Evolutionary conservation across 495 filamentous ascomycete genomes (phyloP).

Genomic region (Hypoxylon cercidicola): DNA sequence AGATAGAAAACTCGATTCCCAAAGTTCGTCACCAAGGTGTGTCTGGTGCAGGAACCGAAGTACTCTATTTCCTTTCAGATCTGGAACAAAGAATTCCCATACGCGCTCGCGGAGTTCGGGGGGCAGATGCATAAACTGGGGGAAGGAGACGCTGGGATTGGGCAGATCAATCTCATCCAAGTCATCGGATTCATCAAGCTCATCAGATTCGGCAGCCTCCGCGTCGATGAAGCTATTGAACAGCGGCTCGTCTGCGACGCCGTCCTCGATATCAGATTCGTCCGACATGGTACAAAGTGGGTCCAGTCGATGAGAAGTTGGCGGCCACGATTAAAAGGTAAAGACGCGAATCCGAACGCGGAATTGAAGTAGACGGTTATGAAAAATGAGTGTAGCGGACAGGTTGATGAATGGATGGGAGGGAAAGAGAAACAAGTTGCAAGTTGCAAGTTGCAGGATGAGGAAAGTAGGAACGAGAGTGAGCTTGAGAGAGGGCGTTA

Average conservation of each 20-base stretch:
- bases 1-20: constrained; percentile 26
- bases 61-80: constrained; percentile 47
- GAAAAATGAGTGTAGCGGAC: too few species aligned
- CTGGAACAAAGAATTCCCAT: constrained; percentile 54
- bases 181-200: constrained; percentile 20
- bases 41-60: constrained; percentile 21
- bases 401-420: too few species aligned
- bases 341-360: too few species aligned
- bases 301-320: not conserved
- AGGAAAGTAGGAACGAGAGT: too few species aligned
- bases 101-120: constrained; percentile 52
- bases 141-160: constrained; percentile 41
- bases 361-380: too few species aligned
- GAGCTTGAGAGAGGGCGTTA: too few species aligned
- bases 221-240: too few species aligned
- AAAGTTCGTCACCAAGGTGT: constrained; percentile 1
- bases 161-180: constrained; percentile 18
- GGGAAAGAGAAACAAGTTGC: too few species aligned
- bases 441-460: too few species aligned
- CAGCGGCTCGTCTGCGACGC: constrained; percentile 18
- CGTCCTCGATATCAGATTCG: constrained; percentile 36
- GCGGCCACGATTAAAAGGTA: too few species aligned
- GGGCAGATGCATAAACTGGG: constrained; percentile 52
- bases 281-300: constrained; percentile 22
- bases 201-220: constrained; percentile 3